These are phyloP conservation scores for Calvatia gigantea DNA, from an alignment of 768 basidiomycete genomes.

Conservation along the genomic window DNA sequence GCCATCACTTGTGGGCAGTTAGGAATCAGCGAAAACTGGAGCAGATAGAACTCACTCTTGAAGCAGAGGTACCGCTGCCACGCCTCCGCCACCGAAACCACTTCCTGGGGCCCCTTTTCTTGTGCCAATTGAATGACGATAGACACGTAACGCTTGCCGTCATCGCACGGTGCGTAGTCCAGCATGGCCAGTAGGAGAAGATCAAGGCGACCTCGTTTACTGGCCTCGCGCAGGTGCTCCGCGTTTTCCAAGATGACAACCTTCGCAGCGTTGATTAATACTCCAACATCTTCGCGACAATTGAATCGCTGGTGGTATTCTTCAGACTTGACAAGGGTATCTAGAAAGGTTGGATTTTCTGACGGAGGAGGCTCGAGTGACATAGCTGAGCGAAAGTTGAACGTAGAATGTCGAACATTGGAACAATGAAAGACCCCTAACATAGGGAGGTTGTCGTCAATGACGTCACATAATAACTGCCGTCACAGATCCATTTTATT, in stretches of 20 bases:
- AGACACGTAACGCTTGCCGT: slow-evolving; percentile 19
- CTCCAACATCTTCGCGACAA: neutral
- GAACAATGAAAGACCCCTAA: too few relatives aligned
- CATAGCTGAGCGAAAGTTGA: too few relatives aligned
- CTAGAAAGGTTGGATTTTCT: neutral
- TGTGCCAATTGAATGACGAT: slow-evolving; percentile 18
- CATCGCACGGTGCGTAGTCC: slow-evolving; percentile 15
- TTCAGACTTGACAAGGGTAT: neutral
- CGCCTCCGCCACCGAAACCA: slow-evolving; percentile 16
- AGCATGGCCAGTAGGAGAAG: slow-evolving; percentile 16
- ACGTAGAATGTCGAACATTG: too few relatives aligned
- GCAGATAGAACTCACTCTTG: slow-evolving; percentile 16
- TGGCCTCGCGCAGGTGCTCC: neutral
- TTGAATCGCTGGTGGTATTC: neutral
- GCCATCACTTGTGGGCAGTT: neutral
- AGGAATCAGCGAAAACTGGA: neutral
- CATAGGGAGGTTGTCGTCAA: too few relatives aligned
- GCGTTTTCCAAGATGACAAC: neutral
- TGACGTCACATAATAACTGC: too few relatives aligned
- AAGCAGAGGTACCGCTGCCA: slow-evolving; percentile 18
- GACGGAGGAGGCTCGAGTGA: too few relatives aligned
- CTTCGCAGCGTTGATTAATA: neutral
- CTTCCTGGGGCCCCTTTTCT: slow-evolving; percentile 11
- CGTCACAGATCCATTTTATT: too few relatives aligned
- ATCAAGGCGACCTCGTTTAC: slow-evolving; percentile 12